Conservation (phyloP, 2,329 filamentous ascomycete genomes). For the Metarhizium brunneum region DNA sequence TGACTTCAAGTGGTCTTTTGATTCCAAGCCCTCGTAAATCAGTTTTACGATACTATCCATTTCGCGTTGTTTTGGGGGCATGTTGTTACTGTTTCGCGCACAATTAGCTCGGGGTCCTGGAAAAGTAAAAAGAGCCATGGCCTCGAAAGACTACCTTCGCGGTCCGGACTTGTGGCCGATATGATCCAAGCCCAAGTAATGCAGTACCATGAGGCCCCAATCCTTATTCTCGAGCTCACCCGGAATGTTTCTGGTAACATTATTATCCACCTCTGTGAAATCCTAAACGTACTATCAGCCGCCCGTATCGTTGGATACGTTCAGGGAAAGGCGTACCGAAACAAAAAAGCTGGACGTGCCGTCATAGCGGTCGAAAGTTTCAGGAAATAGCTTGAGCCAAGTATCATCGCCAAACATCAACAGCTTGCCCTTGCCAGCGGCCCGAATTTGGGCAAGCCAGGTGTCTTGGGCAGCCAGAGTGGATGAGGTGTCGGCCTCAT, state of each 20-base stretch:
- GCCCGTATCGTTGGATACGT: background rate
- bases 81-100: constrained; percentile 56
- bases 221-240: constrained; percentile 66
- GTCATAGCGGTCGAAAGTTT: constrained; percentile 76
- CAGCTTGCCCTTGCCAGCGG: constrained; percentile 60
- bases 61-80: constrained; percentile 86
- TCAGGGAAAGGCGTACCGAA: constrained; percentile 55
- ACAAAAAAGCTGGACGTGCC: constrained; percentile 98
- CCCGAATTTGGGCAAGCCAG: constrained; percentile 89
- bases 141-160: constrained; percentile 45
- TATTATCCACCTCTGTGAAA: constrained; percentile 95
- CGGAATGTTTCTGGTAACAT: constrained; percentile 85
- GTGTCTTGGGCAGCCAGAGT: constrained; percentile 84
- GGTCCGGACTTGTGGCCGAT: constrained; percentile 96
- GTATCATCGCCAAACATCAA: constrained; percentile 98
- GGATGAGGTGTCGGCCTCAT: constrained; percentile 86
- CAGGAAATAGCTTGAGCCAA: constrained; percentile 93
- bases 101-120: background rate
- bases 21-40: constrained; percentile 69
- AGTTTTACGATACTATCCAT: constrained; percentile 78
- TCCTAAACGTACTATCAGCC: constrained; percentile 47
- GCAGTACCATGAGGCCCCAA: constrained; percentile 89
- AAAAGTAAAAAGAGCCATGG: background rate
- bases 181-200: constrained; percentile 92
- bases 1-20: constrained; percentile 59